phyloP scores from a whole-genome alignment of 1,284 basidiomycete genomes.

The Tetrapyrgos nigripes region DNA sequence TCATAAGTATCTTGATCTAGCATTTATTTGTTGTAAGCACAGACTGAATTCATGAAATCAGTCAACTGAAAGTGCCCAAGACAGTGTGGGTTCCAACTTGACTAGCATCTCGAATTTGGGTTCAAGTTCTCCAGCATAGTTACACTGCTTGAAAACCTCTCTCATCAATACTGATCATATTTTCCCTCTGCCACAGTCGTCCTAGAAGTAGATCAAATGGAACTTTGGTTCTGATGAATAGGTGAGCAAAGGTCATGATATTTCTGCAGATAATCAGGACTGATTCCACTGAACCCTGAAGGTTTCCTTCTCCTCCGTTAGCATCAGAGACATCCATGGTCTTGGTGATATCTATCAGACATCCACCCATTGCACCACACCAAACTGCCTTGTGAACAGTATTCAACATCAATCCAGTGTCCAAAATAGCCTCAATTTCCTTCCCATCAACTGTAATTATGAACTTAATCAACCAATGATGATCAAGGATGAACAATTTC shows the following conservation, averaged over 20 bases:
- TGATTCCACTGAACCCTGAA: not conserved
- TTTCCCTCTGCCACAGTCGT: slow-evolving; percentile 20
- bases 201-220: slow-evolving; percentile 22
- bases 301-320: not conserved
- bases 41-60: no score
- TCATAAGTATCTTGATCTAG: no score
- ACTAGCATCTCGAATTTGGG: no score
- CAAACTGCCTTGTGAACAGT: not conserved
- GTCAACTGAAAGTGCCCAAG: no score
- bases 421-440: not conserved
- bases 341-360: not conserved
- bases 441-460: not conserved
- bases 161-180: slow-evolving; percentile 20
- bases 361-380: not conserved
- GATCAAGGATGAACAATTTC: not conserved
- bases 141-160: slow-evolving; percentile 3
- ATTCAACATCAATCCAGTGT: not conserved
- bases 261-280: not conserved
- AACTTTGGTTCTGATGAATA: slow-evolving; percentile 11
- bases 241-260: not conserved
- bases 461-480: not conserved
- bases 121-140: no score
- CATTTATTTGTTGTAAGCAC: no score
- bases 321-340: not conserved
- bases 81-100: no score